phyloP scores from a whole-genome alignment of 2,329 filamentous ascomycete genomes.

The Coniochaeta ligniaria region DNA sequence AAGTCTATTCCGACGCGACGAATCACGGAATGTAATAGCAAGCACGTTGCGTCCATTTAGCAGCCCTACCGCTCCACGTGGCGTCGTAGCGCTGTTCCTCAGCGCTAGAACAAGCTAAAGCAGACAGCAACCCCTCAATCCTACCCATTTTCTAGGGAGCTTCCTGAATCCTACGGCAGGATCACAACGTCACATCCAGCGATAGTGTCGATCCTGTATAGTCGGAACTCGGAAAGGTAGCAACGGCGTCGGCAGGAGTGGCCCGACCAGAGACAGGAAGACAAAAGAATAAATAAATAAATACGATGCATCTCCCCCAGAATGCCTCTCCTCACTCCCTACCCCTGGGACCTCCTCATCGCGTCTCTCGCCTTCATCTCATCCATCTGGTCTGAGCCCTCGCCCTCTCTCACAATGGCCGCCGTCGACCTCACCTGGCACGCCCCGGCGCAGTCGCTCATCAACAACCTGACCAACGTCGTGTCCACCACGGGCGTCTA shows the following conservation, averaged over 20 bases:
- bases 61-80: neutral
- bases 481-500: slow-evolving; percentile 50
- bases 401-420: neutral
- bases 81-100: neutral
- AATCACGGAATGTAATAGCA: neutral
- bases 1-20: too few species aligned
- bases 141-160: neutral
- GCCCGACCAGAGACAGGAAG: neutral
- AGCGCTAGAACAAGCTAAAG: neutral
- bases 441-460: slow-evolving; percentile 14
- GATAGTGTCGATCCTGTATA: neutral
- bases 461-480: slow-evolving; percentile 21
- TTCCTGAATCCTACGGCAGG: neutral
- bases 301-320: too few species aligned
- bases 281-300: neutral
- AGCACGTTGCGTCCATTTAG: neutral
- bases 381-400: neutral
- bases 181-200: neutral
- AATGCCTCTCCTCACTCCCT: neutral
- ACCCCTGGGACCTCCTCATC: neutral
- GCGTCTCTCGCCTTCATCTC: neutral
- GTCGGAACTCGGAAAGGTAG: neutral
- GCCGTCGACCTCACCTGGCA: slow-evolving; percentile 18
- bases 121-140: neutral
- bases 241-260: neutral